A percentile compares a stretch with the other conserved stretches of the same genome.
Evolutionary conservation across 1,284 basidiomycete species (phyloP).

Genomic region (Leucoagaricus sp.): DNA sequence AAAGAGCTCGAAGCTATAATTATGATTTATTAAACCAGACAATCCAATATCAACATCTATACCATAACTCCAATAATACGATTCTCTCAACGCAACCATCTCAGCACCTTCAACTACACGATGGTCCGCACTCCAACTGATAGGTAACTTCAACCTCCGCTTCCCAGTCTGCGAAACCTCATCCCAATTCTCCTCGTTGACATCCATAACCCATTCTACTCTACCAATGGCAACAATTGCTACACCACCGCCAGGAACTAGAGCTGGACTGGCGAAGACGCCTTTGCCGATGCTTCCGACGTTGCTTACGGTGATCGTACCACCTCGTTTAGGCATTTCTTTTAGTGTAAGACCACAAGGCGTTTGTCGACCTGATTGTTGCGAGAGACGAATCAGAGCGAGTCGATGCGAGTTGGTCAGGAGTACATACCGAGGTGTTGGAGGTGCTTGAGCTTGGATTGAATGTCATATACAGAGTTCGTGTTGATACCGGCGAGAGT

Average conservation of each 20-base stretch:
- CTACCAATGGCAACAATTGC: constrained; percentile 90
- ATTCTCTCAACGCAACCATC: constrained; percentile 87
- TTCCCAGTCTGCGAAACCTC: constrained; percentile 39
- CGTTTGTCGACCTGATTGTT: neutral
- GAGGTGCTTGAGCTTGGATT: constrained; percentile 62
- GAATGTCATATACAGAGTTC: constrained; percentile 65
- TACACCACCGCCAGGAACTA: constrained; percentile 87
- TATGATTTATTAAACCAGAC: too few relatives aligned
- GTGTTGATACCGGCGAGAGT: constrained; percentile 68
- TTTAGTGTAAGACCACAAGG: constrained; percentile 63
- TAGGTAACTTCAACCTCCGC: constrained; percentile 68
- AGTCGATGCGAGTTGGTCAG: too few relatives aligned
- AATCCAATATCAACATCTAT: too few relatives aligned
- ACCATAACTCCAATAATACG: too few relatives aligned
- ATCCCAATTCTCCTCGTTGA: constrained; percentile 32
- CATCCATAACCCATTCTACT: constrained; percentile 83
- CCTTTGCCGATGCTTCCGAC: constrained; percentile 81
- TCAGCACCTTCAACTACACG: constrained; percentile 92
- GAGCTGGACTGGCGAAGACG: constrained; percentile 72
- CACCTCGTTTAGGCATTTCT: constrained; percentile 70
- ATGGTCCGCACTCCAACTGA: constrained; percentile 92
- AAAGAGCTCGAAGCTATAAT: too few relatives aligned
- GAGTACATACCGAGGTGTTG: constrained; percentile 42
- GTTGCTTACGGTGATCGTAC: constrained; percentile 87
- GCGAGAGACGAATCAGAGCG: too few relatives aligned